These are phyloP conservation scores for Parafenestella ontariensis DNA, from an alignment of 2,329 filamentous ascomycete genomes.

Conservation along the genomic window DNA sequence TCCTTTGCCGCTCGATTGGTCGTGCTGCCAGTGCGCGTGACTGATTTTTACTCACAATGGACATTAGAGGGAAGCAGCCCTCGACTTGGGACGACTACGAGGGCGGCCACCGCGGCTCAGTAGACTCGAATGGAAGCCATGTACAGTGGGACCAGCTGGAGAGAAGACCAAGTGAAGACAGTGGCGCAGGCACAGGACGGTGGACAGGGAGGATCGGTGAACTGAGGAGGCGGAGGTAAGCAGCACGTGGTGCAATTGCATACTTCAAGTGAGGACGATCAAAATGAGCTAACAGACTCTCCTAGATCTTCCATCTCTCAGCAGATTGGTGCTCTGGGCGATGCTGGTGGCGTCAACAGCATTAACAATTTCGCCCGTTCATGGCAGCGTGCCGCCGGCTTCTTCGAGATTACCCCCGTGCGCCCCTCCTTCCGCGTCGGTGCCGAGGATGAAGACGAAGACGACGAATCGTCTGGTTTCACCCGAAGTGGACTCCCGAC, in stretches of 20 bases:
- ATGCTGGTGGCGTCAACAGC: constrained; percentile 90
- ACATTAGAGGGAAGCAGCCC: constrained; percentile 51
- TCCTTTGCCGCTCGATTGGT: constrained; percentile 2
- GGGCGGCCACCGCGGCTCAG: constrained; percentile 50
- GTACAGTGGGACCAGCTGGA: constrained; percentile 50
- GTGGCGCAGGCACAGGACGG: constrained; percentile 33
- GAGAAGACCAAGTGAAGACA: constrained; percentile 39
- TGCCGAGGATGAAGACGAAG: constrained; percentile 38
- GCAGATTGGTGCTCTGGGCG: constrained; percentile 61
- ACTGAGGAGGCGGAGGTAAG: constrained; percentile 49
- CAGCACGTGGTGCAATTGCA: constrained; percentile 6
- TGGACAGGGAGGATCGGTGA: constrained; percentile 30
- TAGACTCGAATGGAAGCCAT: constrained; percentile 48
- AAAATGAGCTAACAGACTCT: constrained; percentile 7
- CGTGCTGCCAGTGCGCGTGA: constrained; percentile 6
- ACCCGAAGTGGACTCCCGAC: constrained; percentile 37
- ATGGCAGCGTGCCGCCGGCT: constrained; percentile 89
- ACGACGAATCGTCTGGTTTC: constrained; percentile 44
- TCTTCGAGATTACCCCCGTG: constrained; percentile 85
- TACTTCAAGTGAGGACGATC: no score
- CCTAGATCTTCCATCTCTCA: constrained; percentile 57
- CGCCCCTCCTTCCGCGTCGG: constrained; percentile 72
- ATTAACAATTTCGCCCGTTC: constrained; percentile 92
- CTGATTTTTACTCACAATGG: constrained; percentile 33
- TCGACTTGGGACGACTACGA: constrained; percentile 57